phyloP scores from a whole-genome alignment of 768 basidiomycete genomes.

The Lentinula aciculospora region DNA sequence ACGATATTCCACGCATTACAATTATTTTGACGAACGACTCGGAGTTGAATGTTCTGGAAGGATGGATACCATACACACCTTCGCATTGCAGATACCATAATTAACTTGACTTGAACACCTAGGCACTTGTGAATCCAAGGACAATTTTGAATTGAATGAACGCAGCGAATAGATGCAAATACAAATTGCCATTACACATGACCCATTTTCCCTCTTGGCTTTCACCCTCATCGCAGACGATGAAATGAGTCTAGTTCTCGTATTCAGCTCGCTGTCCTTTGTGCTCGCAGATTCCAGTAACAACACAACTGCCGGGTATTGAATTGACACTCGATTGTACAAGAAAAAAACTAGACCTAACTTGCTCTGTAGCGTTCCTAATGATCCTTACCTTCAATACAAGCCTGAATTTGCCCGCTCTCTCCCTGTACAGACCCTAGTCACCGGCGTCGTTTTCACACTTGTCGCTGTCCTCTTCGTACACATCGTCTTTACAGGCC shows the following conservation, averaged over 20 bases:
- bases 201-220: neutral
- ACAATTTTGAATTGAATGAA: neutral
- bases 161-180: neutral
- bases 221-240: neutral
- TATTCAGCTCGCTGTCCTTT: neutral
- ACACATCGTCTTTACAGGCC: conserved; percentile 90
- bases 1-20: neutral
- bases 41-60: too few species aligned
- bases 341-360: neutral
- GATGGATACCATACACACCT: too few species aligned
- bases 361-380: neutral
- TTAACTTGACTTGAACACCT: neutral
- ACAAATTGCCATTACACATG: neutral
- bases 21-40: neutral
- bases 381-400: conserved; percentile 73
- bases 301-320: neutral
- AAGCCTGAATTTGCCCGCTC: conserved; percentile 83
- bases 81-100: neutral
- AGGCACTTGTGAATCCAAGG: neutral
- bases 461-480: conserved; percentile 82
- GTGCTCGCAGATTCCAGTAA: neutral
- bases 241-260: neutral
- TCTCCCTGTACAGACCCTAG: conserved; percentile 84
- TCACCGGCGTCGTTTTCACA: conserved; percentile 81
- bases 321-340: neutral